Evolutionary conservation across 2,329 filamentous ascomycete genomes (phyloP).

Genomic region (Chaetomiaceae sp.): DNA sequence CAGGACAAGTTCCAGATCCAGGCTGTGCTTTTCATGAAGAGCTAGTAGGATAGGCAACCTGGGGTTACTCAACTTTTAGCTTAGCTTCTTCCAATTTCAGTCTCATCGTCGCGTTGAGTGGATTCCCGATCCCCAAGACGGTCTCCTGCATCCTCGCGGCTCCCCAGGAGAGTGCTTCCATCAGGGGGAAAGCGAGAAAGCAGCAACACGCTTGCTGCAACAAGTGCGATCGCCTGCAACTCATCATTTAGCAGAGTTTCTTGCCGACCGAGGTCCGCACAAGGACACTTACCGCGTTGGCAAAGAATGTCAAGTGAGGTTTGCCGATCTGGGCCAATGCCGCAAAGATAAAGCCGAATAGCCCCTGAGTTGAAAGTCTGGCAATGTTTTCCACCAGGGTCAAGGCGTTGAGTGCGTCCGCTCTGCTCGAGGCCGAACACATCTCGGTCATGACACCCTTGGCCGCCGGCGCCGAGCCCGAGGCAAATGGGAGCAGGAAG

Average conservation of each 20-base stretch:
- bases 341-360: conserved; percentile 66
- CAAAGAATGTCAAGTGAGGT: conserved; percentile 60
- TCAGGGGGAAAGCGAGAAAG: conserved; percentile 41
- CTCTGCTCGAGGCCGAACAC: conserved; percentile 56
- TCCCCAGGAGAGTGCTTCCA: conserved; percentile 35
- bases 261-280: too few species aligned
- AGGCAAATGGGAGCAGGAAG: conserved; percentile 61
- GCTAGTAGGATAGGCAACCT: too few species aligned
- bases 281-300: conserved; percentile 52
- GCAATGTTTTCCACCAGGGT: conserved; percentile 68
- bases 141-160: neutral
- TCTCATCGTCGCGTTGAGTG: neutral
- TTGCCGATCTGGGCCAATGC: conserved; percentile 56
- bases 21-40: too few species aligned
- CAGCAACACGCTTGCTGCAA: conserved; percentile 39
- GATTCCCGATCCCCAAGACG: neutral
- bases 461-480: conserved; percentile 63
- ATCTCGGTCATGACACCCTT: conserved; percentile 72
- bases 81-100: neutral
- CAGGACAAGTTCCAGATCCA: too few species aligned
- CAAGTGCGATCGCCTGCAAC: conserved; percentile 47
- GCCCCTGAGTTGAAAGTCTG: conserved; percentile 55
- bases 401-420: conserved; percentile 64
- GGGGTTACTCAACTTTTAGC: too few species aligned
- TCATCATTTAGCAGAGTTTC: neutral